Conservation (phyloP, 768 basidiomycete species). For the Auriculariales sp. region DNA sequence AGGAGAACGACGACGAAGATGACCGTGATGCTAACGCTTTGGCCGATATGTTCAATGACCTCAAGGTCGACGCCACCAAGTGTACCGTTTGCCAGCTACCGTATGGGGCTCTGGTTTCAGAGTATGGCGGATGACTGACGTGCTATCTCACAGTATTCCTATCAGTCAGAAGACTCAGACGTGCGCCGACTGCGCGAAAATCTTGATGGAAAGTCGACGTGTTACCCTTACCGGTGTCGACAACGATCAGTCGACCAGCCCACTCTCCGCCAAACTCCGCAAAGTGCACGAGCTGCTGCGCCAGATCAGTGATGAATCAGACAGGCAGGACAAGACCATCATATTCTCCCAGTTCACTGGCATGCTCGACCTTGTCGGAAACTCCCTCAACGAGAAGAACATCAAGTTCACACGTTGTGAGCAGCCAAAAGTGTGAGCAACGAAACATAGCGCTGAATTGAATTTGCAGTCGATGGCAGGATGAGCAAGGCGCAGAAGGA, state of each 20-base stretch:
- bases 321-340: slow-evolving; percentile 76
- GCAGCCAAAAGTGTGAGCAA: slow-evolving; percentile 21
- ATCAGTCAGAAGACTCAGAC: slow-evolving; percentile 28
- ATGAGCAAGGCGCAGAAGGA: slow-evolving; percentile 72
- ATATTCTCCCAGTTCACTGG: slow-evolving; percentile 90
- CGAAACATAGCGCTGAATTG: no score
- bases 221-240: slow-evolving; percentile 22
- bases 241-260: no score
- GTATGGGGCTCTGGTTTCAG: slow-evolving; percentile 28
- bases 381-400: slow-evolving; percentile 55
- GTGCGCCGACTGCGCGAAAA: slow-evolving; percentile 46
- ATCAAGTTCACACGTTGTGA: slow-evolving; percentile 75
- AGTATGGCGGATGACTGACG: neutral
- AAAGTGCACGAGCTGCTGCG: slow-evolving; percentile 63
- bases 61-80: slow-evolving; percentile 51
- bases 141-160: slow-evolving; percentile 6
- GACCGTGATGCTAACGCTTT: slow-evolving; percentile 63
- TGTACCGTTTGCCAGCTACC: slow-evolving; percentile 65
- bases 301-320: slow-evolving; percentile 43
- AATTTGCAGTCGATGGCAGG: slow-evolving; percentile 66
- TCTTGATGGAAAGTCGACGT: slow-evolving; percentile 32
- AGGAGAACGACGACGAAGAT: slow-evolving; percentile 37
- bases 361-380: slow-evolving; percentile 71
- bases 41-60: slow-evolving; percentile 51
- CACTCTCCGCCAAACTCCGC: slow-evolving; percentile 79